Evolutionary conservation across 805 yeast species (phyloP).

Genomic region (Scheffersomyces amazonensis): DNA sequence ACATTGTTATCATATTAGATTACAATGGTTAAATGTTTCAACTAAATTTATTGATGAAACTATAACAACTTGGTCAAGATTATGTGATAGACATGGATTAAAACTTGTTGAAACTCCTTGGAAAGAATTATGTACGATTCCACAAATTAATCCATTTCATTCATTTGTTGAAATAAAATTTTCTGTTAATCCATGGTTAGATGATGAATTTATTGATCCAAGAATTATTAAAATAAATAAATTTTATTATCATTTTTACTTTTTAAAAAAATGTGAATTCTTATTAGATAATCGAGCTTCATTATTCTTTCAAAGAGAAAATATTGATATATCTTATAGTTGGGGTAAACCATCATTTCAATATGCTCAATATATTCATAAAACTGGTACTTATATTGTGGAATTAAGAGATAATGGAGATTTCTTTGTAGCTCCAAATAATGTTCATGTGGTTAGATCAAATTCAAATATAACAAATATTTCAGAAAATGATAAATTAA

Average conservation of each 20-base stretch:
- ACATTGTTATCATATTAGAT: slow-evolving; percentile 85
- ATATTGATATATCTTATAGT: slow-evolving; percentile 72
- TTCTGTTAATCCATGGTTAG: slow-evolving; percentile 70
- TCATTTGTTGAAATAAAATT: slow-evolving; percentile 71
- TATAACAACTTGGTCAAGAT: slow-evolving; percentile 60
- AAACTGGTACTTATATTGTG: slow-evolving; percentile 84
- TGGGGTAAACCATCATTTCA: slow-evolving; percentile 89
- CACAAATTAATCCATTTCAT: slow-evolving; percentile 80
- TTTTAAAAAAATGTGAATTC: slow-evolving; percentile 70
- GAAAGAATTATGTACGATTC: slow-evolving; percentile 77
- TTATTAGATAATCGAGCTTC: slow-evolving; percentile 80
- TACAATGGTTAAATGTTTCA: slow-evolving; percentile 93
- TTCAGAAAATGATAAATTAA: slow-evolving; percentile 13
- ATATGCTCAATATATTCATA: slow-evolving; percentile 86
- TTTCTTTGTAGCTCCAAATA: slow-evolving; percentile 81
- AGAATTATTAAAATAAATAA: slow-evolving; percentile 47
- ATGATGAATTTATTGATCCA: slow-evolving; percentile 45
- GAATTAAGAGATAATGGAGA: slow-evolving; percentile 80
- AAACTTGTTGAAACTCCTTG: slow-evolving; percentile 83
- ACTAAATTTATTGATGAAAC: slow-evolving; percentile 51
- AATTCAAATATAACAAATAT: slow-evolving; percentile 36
- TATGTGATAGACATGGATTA: slow-evolving; percentile 84
- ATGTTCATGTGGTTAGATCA: slow-evolving; percentile 73
- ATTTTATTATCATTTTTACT: slow-evolving; percentile 74
- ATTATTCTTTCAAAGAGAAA: slow-evolving; percentile 48